A percentile compares a stretch with the other conserved stretches of the same genome.
phyloP scores from a whole-genome alignment of 345 rosid genomes.

The Anastatica hierochuntica region DNA sequence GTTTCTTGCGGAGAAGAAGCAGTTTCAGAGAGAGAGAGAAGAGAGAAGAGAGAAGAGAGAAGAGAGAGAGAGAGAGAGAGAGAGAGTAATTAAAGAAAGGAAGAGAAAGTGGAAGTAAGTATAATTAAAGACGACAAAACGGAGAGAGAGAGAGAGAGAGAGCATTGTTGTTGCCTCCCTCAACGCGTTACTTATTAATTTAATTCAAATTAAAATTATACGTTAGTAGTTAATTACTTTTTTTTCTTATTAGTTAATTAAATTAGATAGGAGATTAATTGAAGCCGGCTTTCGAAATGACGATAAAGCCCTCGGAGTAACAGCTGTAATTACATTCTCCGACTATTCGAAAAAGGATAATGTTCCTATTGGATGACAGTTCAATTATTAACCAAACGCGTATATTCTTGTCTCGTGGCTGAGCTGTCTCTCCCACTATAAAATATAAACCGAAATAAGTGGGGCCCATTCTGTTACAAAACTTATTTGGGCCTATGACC shows the following conservation, averaged over 20 bases:
- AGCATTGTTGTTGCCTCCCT: constrained; percentile 27
- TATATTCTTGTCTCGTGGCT: too few relatives aligned
- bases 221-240: not conserved
- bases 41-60: not conserved
- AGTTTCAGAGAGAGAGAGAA: too few relatives aligned
- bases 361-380: constrained; percentile 4
- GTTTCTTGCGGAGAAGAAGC: too few relatives aligned
- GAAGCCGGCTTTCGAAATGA: constrained; percentile 18
- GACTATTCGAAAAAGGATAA: constrained; percentile 9
- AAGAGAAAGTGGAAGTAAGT: constrained; percentile 10
- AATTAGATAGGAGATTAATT: constrained; percentile 2
- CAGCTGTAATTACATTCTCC: constrained; percentile 15
- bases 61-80: not conserved
- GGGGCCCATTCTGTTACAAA: too few relatives aligned
- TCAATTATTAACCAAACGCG: not conserved
- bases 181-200: constrained; percentile 24
- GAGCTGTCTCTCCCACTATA: too few relatives aligned
- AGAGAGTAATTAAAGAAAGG: not conserved
- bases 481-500: too few relatives aligned
- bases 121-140: constrained; percentile 17
- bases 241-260: not conserved
- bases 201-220: not conserved
- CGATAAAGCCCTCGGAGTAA: not conserved
- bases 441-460: too few relatives aligned
- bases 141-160: too few relatives aligned